Conservation (phyloP, 352 stramenopile genomes). For the Phytophthora chlamydospora region DNA sequence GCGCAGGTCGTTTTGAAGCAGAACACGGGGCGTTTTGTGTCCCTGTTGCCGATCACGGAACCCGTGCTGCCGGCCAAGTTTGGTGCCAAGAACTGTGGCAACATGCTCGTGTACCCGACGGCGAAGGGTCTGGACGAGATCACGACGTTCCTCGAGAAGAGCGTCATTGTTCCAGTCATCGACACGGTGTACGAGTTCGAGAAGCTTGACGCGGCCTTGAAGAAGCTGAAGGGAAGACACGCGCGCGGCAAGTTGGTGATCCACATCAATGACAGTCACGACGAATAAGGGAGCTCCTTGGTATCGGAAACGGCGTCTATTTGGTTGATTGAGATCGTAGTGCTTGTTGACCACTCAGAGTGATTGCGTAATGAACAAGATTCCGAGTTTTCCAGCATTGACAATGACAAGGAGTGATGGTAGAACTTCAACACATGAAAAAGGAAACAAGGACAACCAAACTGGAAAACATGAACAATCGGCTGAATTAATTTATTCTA, state of each 20-base stretch:
- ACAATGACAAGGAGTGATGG: no score
- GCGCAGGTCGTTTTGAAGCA: conserved; percentile 32
- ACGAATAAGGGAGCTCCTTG: no score
- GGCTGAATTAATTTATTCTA: not conserved
- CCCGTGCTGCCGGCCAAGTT: conserved; percentile 15
- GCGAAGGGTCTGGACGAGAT: conserved; percentile 22
- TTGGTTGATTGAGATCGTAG: no score
- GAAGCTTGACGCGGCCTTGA: conserved; percentile 41
- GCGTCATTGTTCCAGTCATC: conserved; percentile 33
- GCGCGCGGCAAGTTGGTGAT: conserved; percentile 63
- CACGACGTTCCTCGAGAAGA: conserved; percentile 41
- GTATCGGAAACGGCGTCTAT: no score
- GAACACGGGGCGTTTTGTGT: conserved; percentile 30
- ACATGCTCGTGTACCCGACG: conserved; percentile 20
- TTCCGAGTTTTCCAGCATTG: no score
- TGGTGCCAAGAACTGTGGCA: conserved; percentile 18
- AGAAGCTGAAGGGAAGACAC: conserved; percentile 47
- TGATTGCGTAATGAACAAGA: no score
- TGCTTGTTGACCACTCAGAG: no score
- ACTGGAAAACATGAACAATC: no score
- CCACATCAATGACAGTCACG: not conserved
- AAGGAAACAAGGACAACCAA: no score
- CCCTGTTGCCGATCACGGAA: conserved; percentile 21
- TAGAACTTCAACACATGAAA: no score
- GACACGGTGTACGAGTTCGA: conserved; percentile 49